These are phyloP conservation scores for Bromus sterilis DNA, from an alignment of 176 grass and related monocot genomes.

Conservation along the genomic window DNA sequence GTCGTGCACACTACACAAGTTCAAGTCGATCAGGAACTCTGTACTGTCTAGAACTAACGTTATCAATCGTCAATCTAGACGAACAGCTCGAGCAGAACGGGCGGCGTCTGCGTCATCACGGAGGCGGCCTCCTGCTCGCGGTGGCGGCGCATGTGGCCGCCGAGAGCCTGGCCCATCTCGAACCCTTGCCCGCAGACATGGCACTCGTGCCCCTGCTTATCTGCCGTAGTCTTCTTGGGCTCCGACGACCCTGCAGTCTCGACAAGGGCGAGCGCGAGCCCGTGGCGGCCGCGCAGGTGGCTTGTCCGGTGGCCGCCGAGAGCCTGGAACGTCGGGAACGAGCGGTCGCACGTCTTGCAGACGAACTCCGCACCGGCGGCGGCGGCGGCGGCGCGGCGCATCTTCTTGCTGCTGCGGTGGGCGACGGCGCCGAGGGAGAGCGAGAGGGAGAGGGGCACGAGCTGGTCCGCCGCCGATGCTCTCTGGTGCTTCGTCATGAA, in stretches of 20 bases:
- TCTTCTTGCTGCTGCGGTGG: not conserved
- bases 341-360: slow-evolving; percentile 52
- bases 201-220: slow-evolving; percentile 20
- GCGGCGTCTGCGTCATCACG: not conserved
- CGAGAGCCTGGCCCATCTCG: slow-evolving; percentile 56
- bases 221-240: not conserved
- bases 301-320: slow-evolving; percentile 51
- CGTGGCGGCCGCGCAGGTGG: slow-evolving; percentile 43
- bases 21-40: too few species aligned
- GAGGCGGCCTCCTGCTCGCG: slow-evolving; percentile 1
- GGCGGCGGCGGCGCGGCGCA: not conserved
- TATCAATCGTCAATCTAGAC: not conserved
- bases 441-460: slow-evolving; percentile 18
- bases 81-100: slow-evolving; percentile 37
- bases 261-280: slow-evolving; percentile 23
- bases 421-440: not conserved
- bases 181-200: slow-evolving; percentile 40
- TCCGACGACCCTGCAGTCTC: not conserved
- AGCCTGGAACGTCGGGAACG: slow-evolving; percentile 55
- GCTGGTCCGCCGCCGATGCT: not conserved
- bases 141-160: slow-evolving; percentile 62
- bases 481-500: slow-evolving; percentile 29
- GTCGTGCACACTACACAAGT: not conserved
- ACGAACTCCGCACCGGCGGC: slow-evolving; percentile 26
- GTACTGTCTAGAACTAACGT: too few species aligned